Conservation (phyloP, 495 filamentous ascomycete species). For the Mytilinidion resinicola region DNA sequence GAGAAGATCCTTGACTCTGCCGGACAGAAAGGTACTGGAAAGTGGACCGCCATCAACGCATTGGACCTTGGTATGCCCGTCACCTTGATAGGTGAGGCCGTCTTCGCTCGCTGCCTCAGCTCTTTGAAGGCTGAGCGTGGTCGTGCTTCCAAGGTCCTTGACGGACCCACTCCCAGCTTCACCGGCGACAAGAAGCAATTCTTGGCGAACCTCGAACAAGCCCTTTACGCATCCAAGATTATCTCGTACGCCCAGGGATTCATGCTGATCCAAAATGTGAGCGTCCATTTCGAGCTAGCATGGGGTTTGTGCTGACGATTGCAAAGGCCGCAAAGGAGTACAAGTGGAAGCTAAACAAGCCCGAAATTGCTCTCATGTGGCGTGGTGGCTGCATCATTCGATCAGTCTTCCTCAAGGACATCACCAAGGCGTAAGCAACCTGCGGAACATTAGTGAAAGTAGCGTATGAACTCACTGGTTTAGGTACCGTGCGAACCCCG, state of each 20-base stretch:
- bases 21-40: constrained; percentile 98
- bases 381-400: constrained; percentile 99
- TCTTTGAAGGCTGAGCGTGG: constrained; percentile 90
- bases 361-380: constrained; percentile 99
- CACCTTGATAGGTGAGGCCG: constrained; percentile 93
- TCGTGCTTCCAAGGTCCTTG: constrained; percentile 71
- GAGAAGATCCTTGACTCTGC: constrained; percentile 99
- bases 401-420: constrained; percentile 99
- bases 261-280: constrained; percentile 98
- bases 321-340: constrained; percentile 85
- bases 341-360: constrained; percentile 98
- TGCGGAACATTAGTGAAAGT: neutral
- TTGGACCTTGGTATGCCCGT: constrained; percentile 98
- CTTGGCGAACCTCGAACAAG: constrained; percentile 95
- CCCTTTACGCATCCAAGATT: constrained; percentile 98
- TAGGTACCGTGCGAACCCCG: constrained; percentile 82
- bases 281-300: constrained; percentile 22
- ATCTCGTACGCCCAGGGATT: constrained; percentile 99
- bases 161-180: constrained; percentile 72
- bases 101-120: constrained; percentile 89
- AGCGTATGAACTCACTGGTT: constrained; percentile 5
- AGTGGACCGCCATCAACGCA: constrained; percentile 99
- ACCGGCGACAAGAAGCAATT: constrained; percentile 85
- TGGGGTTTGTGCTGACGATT: neutral
- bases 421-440: constrained; percentile 63